A percentile compares a stretch with the other conserved stretches of the same genome.
Evolutionary conservation across 148 eudicot species (phyloP).

Genomic region (Heliamphora exappendiculata): DNA sequence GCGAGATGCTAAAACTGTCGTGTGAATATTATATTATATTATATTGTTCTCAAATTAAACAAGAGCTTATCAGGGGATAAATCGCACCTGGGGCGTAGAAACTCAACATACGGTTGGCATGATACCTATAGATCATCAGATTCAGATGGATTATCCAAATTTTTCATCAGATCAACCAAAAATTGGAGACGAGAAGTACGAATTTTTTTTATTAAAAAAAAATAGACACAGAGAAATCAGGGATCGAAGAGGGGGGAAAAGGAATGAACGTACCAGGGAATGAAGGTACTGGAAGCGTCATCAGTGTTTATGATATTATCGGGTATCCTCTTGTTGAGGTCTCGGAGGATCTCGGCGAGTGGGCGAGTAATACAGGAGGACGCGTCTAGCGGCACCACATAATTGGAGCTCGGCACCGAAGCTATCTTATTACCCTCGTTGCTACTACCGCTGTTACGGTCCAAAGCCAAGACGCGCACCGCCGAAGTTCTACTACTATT

Average conservation of each 20-base stretch:
- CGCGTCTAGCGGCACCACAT: constrained; percentile 78
- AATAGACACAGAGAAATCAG: background rate
- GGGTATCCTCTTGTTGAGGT: constrained; percentile 81
- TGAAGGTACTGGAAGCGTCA: constrained; percentile 31
- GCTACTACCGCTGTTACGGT: constrained; percentile 20
- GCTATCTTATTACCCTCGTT: background rate
- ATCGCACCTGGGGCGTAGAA: constrained; percentile 87
- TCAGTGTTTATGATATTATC: constrained; percentile 53
- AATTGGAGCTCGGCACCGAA: constrained; percentile 58
- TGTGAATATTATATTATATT: too few species aligned
- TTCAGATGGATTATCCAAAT: background rate
- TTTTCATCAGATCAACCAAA: constrained; percentile 4
- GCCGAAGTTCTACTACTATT: background rate
- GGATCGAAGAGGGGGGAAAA: background rate
- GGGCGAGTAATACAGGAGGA: constrained; percentile 81
- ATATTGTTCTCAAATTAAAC: too few species aligned
- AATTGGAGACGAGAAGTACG: background rate
- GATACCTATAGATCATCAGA: constrained; percentile 45
- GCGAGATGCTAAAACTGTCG: too few species aligned
- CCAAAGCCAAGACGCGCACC: constrained; percentile 26
- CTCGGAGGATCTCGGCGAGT: constrained; percentile 76
- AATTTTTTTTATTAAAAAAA: background rate
- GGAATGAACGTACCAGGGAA: constrained; percentile 48
- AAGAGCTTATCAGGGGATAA: background rate
- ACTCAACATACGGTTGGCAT: constrained; percentile 92